Conservation (phyloP, 2,329 filamentous ascomycete species). For the Teratosphaeria nubilosa region DNA sequence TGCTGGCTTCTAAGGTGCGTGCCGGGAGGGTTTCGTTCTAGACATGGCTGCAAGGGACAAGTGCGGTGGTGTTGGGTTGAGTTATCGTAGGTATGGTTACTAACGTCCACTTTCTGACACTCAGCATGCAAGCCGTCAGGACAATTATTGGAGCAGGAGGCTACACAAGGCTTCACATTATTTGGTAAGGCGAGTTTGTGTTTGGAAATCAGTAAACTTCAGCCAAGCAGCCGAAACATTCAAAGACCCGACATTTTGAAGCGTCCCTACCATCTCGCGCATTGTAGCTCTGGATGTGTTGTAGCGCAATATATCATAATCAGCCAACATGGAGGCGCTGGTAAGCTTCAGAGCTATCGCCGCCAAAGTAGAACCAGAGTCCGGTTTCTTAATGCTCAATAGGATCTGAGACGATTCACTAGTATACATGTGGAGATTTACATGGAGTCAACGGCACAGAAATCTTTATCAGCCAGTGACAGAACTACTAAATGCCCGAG, state of each 20-base stretch:
- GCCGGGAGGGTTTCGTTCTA: too few relatives aligned
- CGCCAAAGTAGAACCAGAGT: too few relatives aligned
- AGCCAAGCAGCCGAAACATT: neutral
- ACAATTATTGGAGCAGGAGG: neutral
- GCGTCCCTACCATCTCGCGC: neutral
- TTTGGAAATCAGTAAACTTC: neutral
- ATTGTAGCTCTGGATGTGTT: neutral
- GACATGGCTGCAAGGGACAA: neutral
- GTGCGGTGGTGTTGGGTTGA: neutral
- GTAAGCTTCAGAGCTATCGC: too few relatives aligned
- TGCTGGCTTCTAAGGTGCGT: too few relatives aligned
- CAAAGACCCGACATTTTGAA: neutral
- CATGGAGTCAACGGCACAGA: too few relatives aligned
- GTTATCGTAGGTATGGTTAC: neutral
- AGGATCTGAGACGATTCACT: too few relatives aligned
- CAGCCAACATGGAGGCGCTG: too few relatives aligned
- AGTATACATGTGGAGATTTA: too few relatives aligned
- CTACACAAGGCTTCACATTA: too few relatives aligned
- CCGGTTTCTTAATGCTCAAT: too few relatives aligned
- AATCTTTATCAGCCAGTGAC: too few relatives aligned
- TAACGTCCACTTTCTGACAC: neutral
- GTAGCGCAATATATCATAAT: neutral
- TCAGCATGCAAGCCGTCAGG: neutral
- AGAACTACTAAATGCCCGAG: too few relatives aligned
- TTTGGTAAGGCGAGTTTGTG: neutral